Base-by-base conservation (phyloP, 2,329 filamentous ascomycete species). In the Clarireedia paspali region DNA sequence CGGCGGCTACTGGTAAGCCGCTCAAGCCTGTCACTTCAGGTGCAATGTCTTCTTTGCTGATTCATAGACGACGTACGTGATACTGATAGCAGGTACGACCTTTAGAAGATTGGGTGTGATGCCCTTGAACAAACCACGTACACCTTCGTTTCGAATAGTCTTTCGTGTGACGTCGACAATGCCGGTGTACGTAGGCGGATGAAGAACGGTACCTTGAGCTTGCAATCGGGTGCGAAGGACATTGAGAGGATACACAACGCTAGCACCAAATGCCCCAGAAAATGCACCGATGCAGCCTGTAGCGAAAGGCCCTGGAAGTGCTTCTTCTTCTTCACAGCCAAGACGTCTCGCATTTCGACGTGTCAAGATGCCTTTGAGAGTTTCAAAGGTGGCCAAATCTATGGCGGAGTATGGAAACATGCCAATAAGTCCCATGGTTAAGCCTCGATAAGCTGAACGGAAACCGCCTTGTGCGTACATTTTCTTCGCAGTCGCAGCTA, bases 401-500 rank as follows among this genome's bases (percentile, higher is more conserved):
- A 99, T 95, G 50, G 94, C 94, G 44, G 91, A 92, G 71, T 97
- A 99, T 0, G 94, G 94, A 66, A 99, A 99, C 84, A 97, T 96
- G 69, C 94, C 94, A 50, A 96, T 75, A 4, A 99, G 79, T 15
- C 94, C 94, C 82, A 97, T 94, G 0, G 91, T 91, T 36, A 99
- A 80, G 42, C 94, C 94, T 53, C 92, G 89, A 71, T 97, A 99
- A 60, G 91, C 92, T 6, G 88, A 80, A 34, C 81, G 77, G 27
- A 91, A 63, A 23, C 89, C 89, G 57, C 89, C 88, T 57, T 84
- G 81, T 42, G 78, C 80, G 77, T 85, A 90, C 87, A 99, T 96
- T 70, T 91, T 95, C 69, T 82, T 80, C 2, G 89, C 89, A 0
- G 92, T 97, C 49, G 87, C 84, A 27, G 84, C 74, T 60, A 99